Evolutionary conservation across 345 rosid species (phyloP), one percentile per base, ranked within the genome.

Genomic region (Lepidium didymum): DNA sequence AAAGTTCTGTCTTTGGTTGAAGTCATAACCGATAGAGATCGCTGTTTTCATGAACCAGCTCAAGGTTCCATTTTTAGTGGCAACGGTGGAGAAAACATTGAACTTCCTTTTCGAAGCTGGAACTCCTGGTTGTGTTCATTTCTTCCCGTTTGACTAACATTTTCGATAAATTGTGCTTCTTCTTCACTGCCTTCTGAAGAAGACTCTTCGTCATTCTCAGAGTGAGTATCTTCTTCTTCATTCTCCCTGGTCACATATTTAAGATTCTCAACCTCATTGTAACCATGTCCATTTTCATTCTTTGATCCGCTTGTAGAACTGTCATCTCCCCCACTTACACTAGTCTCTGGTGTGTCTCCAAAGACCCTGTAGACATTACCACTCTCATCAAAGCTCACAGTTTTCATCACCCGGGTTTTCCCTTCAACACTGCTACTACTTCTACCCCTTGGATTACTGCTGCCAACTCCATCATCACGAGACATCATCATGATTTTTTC

Each of bases 41-140:
- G 21, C 21, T 10, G 10, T 57, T 21, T 18, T 18, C 13, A 23
- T 4, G 64, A 60, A 5, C 78, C 75, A 59, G 75, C 79, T 75
- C 78, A 76, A 4, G 77, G 59, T 65, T 88, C 89, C 89, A 84
- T 88, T 86, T 86, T 88, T 60, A 80, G 81, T 10, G 91, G 86
- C 58, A 77, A 16, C 8, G 89, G 89, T 44, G 95, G 84, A 68
- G 89, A 79, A 45, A 81, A 74, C 69, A 75, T 67, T 16, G 72
- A 79, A 15, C 55, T 75, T 47, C 72, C 76, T 44, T 69, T 74
- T 70, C 46, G 70, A 74, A 65, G 72, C 25, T 47, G 69, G 29
- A 43, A 46, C 52, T 62, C 59, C 46, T 44, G 45, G 44, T 56
- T 42, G 35, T 44, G 18, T 27, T 74, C 66, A 19, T 58, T 23